A percentile compares a stretch with the other conserved stretches of the same genome.
phyloP scores from a whole-genome alignment of 2,329 filamentous ascomycete genomes.

The Akanthomyces uredinophilus region DNA sequence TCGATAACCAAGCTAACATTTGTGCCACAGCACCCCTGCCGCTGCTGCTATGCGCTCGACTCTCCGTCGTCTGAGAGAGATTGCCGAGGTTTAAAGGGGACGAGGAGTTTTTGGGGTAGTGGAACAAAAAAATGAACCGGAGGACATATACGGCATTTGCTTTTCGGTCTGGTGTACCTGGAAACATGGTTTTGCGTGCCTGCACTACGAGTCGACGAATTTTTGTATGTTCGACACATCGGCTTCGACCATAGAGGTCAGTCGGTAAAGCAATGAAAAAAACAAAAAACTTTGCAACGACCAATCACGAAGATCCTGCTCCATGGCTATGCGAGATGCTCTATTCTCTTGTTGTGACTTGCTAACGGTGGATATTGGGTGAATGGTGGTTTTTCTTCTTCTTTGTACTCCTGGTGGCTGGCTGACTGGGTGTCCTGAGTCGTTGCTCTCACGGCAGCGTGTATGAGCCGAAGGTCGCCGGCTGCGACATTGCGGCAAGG shows the following conservation, averaged over 20 bases:
- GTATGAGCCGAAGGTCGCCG: background rate
- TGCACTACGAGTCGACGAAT: constrained; percentile 39
- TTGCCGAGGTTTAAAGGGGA: constrained; percentile 78
- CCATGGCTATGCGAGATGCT: background rate
- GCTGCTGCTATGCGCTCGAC: constrained; percentile 93
- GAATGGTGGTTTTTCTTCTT: background rate
- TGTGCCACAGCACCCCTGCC: constrained; percentile 69
- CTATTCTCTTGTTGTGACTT: constrained; percentile 9
- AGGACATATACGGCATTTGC: constrained; percentile 34
- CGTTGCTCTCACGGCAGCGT: background rate
- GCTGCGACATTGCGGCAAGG: background rate
- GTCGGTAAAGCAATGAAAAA: constrained; percentile 39
- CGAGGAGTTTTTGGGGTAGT: constrained; percentile 7
- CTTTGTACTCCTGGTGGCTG: too few relatives aligned
- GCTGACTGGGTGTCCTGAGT: background rate
- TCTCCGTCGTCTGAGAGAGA: constrained; percentile 94
- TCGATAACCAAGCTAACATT: background rate
- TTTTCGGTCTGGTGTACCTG: constrained; percentile 44
- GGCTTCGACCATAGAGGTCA: constrained; percentile 35
- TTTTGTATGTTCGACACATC: constrained; percentile 32
- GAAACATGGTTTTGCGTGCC: constrained; percentile 38
- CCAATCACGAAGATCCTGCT: background rate
- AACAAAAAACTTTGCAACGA: constrained; percentile 18
- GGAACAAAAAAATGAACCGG: constrained; percentile 19
- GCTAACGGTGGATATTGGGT: background rate